Percentiles rank a stretch among this genome's conserved stretches.
Conservation (phyloP, 2,329 filamentous ascomycete genomes). For the Cladophialophora exuberans region DNA sequence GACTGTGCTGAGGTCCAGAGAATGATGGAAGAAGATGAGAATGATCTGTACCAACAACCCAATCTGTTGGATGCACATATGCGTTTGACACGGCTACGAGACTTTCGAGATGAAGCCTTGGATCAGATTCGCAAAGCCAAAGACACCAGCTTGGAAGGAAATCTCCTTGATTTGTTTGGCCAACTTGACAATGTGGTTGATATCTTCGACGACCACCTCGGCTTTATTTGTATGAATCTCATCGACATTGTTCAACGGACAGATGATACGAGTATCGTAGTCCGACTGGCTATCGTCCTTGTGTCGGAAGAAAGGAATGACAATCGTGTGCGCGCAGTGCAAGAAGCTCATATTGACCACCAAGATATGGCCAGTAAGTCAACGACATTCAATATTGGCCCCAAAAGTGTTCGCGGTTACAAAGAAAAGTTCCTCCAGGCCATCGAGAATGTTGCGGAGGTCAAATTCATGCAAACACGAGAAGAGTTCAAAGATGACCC, state of each 20-base stretch:
- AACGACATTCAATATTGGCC: slow-evolving; percentile 91
- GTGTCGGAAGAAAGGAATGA: slow-evolving; percentile 97
- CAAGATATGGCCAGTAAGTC: slow-evolving; percentile 91
- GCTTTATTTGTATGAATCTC: slow-evolving; percentile 83
- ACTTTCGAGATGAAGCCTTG: slow-evolving; percentile 95
- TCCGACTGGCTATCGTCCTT: slow-evolving; percentile 87
- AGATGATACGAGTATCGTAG: slow-evolving; percentile 86
- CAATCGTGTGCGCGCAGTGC: slow-evolving; percentile 83
- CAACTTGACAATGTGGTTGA: slow-evolving; percentile 84
- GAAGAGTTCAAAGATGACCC: slow-evolving; percentile 83
- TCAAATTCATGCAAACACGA: slow-evolving; percentile 72
- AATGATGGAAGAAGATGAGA: slow-evolving; percentile 81
- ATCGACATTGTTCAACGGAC: slow-evolving; percentile 77
- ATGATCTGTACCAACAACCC: slow-evolving; percentile 84
- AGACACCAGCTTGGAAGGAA: slow-evolving; percentile 75
- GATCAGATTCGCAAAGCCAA: slow-evolving; percentile 85
- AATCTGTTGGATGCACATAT: slow-evolving; percentile 90
- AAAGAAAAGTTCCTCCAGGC: slow-evolving; percentile 92
- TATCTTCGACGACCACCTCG: slow-evolving; percentile 95
- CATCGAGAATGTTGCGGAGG: slow-evolving; percentile 72
- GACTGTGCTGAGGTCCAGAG: slow-evolving; percentile 75
- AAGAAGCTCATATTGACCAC: slow-evolving; percentile 94
- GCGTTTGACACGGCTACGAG: slow-evolving; percentile 85
- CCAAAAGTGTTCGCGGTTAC: slow-evolving; percentile 90
- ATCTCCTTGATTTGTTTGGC: slow-evolving; percentile 86